Percentiles rank a stretch among this genome's conserved stretches.
phyloP scores from a whole-genome alignment of 352 stramenopile genomes.

The Phytophthora citrophthora region DNA sequence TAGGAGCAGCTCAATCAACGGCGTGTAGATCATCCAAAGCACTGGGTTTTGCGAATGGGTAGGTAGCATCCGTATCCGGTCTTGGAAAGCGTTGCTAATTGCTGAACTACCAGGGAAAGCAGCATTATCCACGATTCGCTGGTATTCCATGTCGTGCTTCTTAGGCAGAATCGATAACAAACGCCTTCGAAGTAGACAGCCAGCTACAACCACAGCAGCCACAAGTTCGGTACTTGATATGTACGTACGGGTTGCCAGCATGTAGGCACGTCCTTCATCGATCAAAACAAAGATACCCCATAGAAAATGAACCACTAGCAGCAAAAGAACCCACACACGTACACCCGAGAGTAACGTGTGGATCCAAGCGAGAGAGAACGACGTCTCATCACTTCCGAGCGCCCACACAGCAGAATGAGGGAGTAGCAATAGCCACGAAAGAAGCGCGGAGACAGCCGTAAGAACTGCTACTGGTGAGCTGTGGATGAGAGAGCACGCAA shows the following conservation, averaged over 20 bases:
- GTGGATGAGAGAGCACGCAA: slow-evolving; percentile 51
- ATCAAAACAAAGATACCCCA: slow-evolving; percentile 41
- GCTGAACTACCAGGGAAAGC: slow-evolving; percentile 33
- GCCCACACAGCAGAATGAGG: slow-evolving; percentile 58
- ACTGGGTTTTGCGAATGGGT: slow-evolving; percentile 27
- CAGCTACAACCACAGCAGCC: slow-evolving; percentile 16
- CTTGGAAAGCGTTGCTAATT: slow-evolving; percentile 47
- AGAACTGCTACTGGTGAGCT: slow-evolving; percentile 44
- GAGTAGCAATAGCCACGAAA: slow-evolving; percentile 68
- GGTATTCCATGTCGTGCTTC: slow-evolving; percentile 43
- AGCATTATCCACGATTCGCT: slow-evolving; percentile 33
- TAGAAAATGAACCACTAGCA: slow-evolving; percentile 34
- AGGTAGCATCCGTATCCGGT: slow-evolving; percentile 25
- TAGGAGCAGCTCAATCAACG: slow-evolving; percentile 32
- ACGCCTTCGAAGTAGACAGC: slow-evolving; percentile 20
- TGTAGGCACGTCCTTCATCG: slow-evolving; percentile 44
- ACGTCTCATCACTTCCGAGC: slow-evolving; percentile 31
- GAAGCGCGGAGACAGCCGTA: slow-evolving; percentile 31
- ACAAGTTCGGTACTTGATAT: slow-evolving; percentile 46
- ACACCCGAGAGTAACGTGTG: slow-evolving; percentile 50
- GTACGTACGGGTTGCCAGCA: slow-evolving; percentile 38
- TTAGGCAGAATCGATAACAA: slow-evolving; percentile 30
- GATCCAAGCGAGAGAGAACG: slow-evolving; percentile 35
- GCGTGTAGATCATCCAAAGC: slow-evolving; percentile 47
- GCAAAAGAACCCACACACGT: slow-evolving; percentile 42